phyloP scores from a whole-genome alignment of 2,329 filamentous ascomycete species.

The Claviceps sp. region DNA sequence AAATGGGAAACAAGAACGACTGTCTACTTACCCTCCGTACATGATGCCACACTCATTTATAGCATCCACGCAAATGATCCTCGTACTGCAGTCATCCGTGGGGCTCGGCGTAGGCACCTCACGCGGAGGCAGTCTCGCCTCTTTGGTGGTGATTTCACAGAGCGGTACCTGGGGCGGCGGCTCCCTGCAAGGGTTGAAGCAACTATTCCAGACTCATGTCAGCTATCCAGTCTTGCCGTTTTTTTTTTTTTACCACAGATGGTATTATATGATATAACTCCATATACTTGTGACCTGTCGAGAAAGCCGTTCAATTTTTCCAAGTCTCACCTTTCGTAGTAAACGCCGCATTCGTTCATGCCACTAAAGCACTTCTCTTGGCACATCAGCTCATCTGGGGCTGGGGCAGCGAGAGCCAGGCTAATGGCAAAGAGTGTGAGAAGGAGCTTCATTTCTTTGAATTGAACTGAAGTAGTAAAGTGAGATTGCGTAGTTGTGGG shows the following conservation, averaged over 20 bases:
- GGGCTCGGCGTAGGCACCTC: neutral
- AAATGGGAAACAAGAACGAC: neutral
- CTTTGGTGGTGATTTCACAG: neutral
- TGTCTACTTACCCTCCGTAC: conserved; percentile 12
- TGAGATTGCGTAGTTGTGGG: neutral
- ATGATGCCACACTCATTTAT: conserved; percentile 14
- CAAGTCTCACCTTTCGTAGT: neutral
- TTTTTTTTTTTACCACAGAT: too few relatives aligned
- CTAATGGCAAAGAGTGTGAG: neutral
- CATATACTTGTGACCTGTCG: too few relatives aligned
- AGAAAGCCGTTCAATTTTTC: too few relatives aligned
- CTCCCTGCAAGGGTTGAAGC: neutral
- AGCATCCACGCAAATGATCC: conserved; percentile 13
- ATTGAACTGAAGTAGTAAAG: neutral
- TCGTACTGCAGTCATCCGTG: conserved; percentile 12
- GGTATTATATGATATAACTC: too few relatives aligned
- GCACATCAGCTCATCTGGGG: neutral
- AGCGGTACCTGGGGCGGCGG: neutral
- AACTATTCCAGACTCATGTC: neutral
- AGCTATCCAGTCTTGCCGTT: neutral
- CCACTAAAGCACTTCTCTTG: neutral
- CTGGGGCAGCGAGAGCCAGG: neutral
- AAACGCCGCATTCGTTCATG: neutral
- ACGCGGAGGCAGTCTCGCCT: neutral
- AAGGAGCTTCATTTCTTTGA: neutral